Base-by-base conservation (phyloP, 345 rosid species). In the Crucihimalaya himalaica region DNA sequence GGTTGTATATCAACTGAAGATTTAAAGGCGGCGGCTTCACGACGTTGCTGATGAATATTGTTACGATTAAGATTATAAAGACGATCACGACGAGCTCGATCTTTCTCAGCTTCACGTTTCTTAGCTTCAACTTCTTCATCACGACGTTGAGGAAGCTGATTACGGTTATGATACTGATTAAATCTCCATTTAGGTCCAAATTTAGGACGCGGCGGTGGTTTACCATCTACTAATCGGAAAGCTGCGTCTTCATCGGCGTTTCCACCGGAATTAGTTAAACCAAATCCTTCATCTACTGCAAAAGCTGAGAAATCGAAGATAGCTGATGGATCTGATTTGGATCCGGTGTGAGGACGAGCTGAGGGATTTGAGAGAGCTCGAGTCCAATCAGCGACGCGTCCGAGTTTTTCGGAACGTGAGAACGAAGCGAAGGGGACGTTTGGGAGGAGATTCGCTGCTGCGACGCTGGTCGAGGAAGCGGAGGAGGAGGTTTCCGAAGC, bases 1-100 rank as follows among this genome's bases (percentile, higher is more conserved):
- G 99, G 98, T 57, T 95, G 98, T 37, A 95, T 95, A 63, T 92
- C 99, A 47, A 95, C 98, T 0, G 98, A 92, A 0, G 96, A 92
- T 52, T 90, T 95, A 47, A 87, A 90, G 1, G 82, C 86, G 0
- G 97, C 96, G 0, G 97, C 93, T 78, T 95, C 99, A 3, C 99
- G 88, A 8, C 99, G 97, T 14, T 78, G 76, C 34, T 86, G 90
- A 51, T 86, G 80, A 54, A 84, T 87, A 10, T 90, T 89, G 16
- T 87, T 82, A 1, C 98, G 84, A 47, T 88, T 95, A 14, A 74
- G 82, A 40, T 92, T 81, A 63, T 85, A 95, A 14, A 81, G 87
- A 35, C 97, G 88, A 72, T 90, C 97, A 5, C 99, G 96, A 15
- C 98, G 94, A 0, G 96, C 94, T 2, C 99, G 83, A 51, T 90